Evolutionary conservation across 2,329 filamentous ascomycete genomes (phyloP).

Genomic region (Myriosclerotinia scirpicola): DNA sequence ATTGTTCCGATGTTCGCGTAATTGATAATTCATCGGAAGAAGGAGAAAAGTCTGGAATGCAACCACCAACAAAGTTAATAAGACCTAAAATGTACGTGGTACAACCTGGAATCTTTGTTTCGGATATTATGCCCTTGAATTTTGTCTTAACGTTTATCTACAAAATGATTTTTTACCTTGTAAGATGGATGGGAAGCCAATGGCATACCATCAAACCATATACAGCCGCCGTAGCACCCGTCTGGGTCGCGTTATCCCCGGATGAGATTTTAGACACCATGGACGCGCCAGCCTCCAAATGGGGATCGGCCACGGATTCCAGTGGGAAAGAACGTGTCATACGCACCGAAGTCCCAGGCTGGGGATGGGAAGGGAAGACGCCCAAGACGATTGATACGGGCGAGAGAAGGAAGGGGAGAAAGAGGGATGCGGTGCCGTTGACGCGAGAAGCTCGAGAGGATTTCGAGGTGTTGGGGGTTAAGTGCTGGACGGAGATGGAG

Average conservation of each 20-base stretch:
- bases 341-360: constrained; percentile 81
- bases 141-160: constrained; percentile 70
- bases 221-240: constrained; percentile 70
- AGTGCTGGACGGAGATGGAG: constrained; percentile 72
- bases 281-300: constrained; percentile 66
- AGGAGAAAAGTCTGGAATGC: constrained; percentile 32
- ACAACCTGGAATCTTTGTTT: constrained; percentile 86
- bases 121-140: constrained; percentile 74
- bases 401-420: constrained; percentile 57
- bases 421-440: constrained; percentile 55
- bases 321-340: constrained; percentile 61
- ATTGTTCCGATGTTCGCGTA: constrained; percentile 37
- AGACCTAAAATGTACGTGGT: constrained; percentile 70
- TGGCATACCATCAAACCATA: constrained; percentile 85
- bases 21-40: constrained; percentile 22
- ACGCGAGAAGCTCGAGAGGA: constrained; percentile 59
- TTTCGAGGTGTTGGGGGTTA: constrained; percentile 62
- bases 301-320: constrained; percentile 72
- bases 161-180: constrained; percentile 65
- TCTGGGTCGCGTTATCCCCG: constrained; percentile 73
- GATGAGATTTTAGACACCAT: constrained; percentile 60
- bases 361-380: constrained; percentile 69
- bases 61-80: constrained; percentile 26
- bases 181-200: constrained; percentile 76
- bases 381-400: constrained; percentile 46